Evolutionary conservation across 2,329 filamentous ascomycete genomes (phyloP).

Genomic region (Talaromyces amestolkiae): DNA sequence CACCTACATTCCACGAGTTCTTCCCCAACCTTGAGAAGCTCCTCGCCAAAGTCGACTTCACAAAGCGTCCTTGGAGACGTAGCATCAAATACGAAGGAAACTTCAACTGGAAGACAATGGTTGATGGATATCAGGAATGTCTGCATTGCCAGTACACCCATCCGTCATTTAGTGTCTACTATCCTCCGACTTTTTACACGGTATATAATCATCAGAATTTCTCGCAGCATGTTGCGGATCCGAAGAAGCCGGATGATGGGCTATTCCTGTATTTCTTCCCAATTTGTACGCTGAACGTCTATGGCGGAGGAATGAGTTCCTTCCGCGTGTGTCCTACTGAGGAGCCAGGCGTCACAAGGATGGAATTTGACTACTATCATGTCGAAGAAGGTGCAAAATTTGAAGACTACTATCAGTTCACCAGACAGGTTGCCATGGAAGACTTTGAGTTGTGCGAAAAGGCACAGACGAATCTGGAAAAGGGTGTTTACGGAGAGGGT

Average conservation of each 20-base stretch:
- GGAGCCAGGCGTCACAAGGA: constrained; percentile 50
- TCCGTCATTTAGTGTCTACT: constrained; percentile 54
- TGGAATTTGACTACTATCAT: constrained; percentile 62
- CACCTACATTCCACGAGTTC: constrained; percentile 53
- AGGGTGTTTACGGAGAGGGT: constrained; percentile 55
- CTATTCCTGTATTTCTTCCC: constrained; percentile 60
- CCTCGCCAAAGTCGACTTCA: constrained; percentile 53
- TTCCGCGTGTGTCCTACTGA: constrained; percentile 56
- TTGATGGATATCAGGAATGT: constrained; percentile 59
- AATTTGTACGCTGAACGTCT: constrained; percentile 56
- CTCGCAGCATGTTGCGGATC: constrained; percentile 56
- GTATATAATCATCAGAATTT: constrained; percentile 57
- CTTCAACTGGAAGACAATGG: constrained; percentile 62
- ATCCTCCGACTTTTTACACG: constrained; percentile 56
- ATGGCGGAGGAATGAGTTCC: constrained; percentile 57
- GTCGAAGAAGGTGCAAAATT: constrained; percentile 52
- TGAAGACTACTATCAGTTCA: constrained; percentile 57
- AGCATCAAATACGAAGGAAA: constrained; percentile 56
- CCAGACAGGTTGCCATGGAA: constrained; percentile 56
- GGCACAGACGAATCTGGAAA: constrained; percentile 54
- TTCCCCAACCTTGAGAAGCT: constrained; percentile 53
- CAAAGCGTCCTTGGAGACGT: constrained; percentile 51
- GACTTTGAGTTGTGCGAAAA: constrained; percentile 59
- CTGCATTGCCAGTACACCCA: constrained; percentile 60
- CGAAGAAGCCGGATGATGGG: constrained; percentile 53